These are phyloP conservation scores for Pyrenochaeta sp. DNA, from an alignment of 2,329 filamentous ascomycete species.

Conservation along the genomic window DNA sequence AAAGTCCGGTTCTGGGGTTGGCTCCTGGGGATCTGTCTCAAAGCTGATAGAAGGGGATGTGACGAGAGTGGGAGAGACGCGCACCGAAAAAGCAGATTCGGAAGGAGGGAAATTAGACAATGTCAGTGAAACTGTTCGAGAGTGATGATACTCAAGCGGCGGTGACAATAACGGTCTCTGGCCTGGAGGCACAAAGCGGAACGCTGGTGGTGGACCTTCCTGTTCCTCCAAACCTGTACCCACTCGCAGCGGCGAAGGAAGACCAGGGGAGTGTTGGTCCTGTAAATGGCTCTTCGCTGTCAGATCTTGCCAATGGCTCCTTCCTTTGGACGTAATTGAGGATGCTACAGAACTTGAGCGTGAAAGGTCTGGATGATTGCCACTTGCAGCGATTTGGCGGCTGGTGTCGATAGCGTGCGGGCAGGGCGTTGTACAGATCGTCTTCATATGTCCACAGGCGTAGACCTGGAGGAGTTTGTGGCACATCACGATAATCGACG, in stretches of 20 bases:
- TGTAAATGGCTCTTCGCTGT: neutral
- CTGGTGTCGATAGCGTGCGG: slow-evolving; percentile 23
- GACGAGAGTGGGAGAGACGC: too few relatives aligned
- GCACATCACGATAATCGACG: slow-evolving; percentile 26
- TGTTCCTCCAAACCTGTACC: neutral
- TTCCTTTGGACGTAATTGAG: slow-evolving; percentile 1
- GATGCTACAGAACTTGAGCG: slow-evolving; percentile 17
- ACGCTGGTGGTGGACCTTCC: neutral
- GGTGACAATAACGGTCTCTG: slow-evolving; percentile 1
- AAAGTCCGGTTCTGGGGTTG: slow-evolving; percentile 12
- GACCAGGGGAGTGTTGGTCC: neutral
- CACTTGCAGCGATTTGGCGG: neutral
- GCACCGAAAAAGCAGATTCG: neutral
- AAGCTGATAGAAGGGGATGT: neutral
- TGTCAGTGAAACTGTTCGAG: slow-evolving; percentile 5
- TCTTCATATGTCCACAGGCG: slow-evolving; percentile 34
- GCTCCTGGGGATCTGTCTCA: neutral
- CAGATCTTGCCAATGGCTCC: neutral
- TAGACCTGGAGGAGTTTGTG: slow-evolving; percentile 35
- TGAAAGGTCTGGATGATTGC: neutral
- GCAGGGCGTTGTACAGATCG: slow-evolving; percentile 39
- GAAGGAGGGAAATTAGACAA: slow-evolving; percentile 6
- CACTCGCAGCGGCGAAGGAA: slow-evolving; percentile 1
- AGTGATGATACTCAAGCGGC: neutral
- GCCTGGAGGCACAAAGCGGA: slow-evolving; percentile 10